Evolutionary conservation across 371 early-diverging fungal species (phyloP).

Genomic region (Sporodiniella umbellata): DNA sequence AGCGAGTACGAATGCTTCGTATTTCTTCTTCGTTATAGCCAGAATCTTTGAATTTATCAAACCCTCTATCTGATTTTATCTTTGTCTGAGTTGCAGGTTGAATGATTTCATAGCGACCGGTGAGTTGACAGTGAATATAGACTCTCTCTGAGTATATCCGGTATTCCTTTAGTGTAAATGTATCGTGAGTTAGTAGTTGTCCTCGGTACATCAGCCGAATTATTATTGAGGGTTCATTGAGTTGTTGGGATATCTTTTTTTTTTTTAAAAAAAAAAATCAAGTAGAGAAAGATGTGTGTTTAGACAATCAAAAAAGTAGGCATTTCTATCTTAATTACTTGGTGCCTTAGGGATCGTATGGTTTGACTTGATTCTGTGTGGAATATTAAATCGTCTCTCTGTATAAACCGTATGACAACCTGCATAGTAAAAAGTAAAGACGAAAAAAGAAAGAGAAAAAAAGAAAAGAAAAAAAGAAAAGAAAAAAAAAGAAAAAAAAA

Average conservation of each 20-base stretch:
- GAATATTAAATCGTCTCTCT: neutral
- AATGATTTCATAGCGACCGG: conserved; percentile 2
- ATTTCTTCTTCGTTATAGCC: conserved; percentile 30
- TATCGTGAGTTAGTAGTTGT: conserved; percentile 10
- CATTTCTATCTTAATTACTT: neutral
- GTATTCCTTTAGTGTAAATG: conserved; percentile 9
- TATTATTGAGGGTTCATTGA: conserved; percentile 4
- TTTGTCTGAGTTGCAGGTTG: neutral
- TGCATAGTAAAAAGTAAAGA: neutral
- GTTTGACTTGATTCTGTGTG: neutral
- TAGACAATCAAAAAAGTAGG: neutral
- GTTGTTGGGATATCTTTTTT: neutral
- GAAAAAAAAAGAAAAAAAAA: no score
- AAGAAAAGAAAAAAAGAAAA: neutral
- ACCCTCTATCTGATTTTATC: conserved; percentile 5
- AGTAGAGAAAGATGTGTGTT: no score
- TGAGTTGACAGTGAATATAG: conserved; percentile 17
- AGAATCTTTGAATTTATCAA: conserved; percentile 20
- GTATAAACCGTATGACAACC: neutral
- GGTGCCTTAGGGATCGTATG: neutral
- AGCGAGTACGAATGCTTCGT: conserved; percentile 13
- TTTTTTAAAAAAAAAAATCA: no score
- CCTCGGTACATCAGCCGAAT: conserved; percentile 19
- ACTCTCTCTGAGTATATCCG: neutral
- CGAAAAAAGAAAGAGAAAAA: neutral